Conservation (phyloP, 176 grass and related monocot genomes). For the Musa acuminata region DNA sequence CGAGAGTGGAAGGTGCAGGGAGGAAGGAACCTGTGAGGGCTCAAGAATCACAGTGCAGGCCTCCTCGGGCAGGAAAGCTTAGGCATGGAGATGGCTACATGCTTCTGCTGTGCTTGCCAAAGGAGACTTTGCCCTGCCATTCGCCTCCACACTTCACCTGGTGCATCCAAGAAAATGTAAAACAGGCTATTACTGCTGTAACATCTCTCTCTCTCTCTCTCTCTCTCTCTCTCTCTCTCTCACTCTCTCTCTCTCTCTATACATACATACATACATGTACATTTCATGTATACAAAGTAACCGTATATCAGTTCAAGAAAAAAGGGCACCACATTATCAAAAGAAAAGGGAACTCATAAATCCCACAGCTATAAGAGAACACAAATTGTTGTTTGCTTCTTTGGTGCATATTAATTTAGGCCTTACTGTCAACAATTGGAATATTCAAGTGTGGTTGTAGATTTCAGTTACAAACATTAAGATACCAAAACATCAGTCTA, state of each 20-base stretch:
- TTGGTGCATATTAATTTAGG: no score
- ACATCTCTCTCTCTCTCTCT: background rate
- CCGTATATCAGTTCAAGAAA: background rate
- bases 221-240: background rate
- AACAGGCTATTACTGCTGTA: background rate
- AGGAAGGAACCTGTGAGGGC: background rate
- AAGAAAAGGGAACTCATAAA: background rate
- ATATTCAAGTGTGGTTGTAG: background rate
- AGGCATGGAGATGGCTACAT: background rate
- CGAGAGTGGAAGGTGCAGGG: background rate
- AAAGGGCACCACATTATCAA: no score
- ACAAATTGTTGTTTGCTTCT: no score
- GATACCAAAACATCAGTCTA: background rate
- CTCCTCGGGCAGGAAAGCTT: conserved; percentile 28
- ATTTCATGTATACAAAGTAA: background rate
- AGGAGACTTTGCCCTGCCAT: conserved; percentile 49
- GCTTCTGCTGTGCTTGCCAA: conserved; percentile 22
- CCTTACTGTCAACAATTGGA: background rate
- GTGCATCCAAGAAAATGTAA: background rate
- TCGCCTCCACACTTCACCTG: background rate
- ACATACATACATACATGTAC: background rate
- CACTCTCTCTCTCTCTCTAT: no score
- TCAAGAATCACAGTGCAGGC: conserved; percentile 25
- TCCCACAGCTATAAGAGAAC: background rate
- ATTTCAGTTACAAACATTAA: background rate